A percentile compares a stretch with the other conserved stretches of the same genome.
Evolutionary conservation across 78 protist species (phyloP).

Genomic region (Planoprotostelium fungivorum): DNA sequence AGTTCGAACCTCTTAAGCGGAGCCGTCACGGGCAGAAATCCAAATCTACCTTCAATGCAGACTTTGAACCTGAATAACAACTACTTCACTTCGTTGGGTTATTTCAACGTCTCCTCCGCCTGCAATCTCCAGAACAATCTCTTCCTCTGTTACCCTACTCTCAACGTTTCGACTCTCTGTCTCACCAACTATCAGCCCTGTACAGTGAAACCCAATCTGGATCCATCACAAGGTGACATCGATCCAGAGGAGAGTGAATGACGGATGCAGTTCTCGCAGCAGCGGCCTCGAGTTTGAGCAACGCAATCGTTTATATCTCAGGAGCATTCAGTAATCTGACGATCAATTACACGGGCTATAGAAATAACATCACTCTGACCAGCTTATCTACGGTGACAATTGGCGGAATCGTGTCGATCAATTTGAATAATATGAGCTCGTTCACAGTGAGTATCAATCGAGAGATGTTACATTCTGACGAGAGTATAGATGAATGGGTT

Average conservation of each 20-base stretch:
- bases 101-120: background rate
- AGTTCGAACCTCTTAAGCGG: background rate
- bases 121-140: background rate
- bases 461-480: background rate
- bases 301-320: background rate
- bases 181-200: background rate
- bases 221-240: background rate
- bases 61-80: background rate
- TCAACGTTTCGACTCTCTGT: background rate
- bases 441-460: background rate
- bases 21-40: background rate
- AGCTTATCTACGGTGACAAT: background rate
- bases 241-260: background rate
- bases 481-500: background rate
- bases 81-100: background rate
- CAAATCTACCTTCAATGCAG: background rate
- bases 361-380: background rate
- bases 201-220: background rate
- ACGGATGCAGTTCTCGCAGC: background rate
- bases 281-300: background rate
- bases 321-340: background rate
- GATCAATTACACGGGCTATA: background rate
- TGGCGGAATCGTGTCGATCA: background rate
- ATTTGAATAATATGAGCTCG: background rate
- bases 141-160: background rate